phyloP scores from a whole-genome alignment of 192 early-diverging fungal species.

The Rhizophagus prolifer region DNA sequence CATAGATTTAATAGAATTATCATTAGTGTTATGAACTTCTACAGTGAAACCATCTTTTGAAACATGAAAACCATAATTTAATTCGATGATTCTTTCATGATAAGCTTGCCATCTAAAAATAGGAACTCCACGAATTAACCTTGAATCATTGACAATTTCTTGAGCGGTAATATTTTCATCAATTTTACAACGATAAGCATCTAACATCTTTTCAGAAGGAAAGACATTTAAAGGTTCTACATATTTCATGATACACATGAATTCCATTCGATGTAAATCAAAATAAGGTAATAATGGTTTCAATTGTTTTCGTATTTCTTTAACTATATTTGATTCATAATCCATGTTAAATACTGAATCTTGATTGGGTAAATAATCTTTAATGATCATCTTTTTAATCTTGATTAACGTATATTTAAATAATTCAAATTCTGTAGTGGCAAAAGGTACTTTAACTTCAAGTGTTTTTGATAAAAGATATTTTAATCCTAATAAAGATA shows the following conservation, averaged over 20 bases:
- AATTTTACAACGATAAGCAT: neutral
- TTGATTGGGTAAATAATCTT: neutral
- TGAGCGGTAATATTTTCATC: neutral
- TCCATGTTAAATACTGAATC: neutral
- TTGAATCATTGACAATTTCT: neutral
- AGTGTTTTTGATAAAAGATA: neutral
- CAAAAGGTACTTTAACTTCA: neutral
- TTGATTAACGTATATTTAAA: neutral
- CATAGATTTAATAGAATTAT: neutral
- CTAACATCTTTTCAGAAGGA: neutral
- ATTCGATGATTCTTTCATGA: neutral
- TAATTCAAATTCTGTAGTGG: neutral
- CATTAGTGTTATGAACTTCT: neutral
- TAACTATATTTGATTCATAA: too few relatives aligned
- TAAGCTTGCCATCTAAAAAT: neutral
- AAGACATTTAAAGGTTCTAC: neutral
- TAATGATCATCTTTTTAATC: neutral
- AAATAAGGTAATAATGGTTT: neutral
- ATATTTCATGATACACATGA: neutral
- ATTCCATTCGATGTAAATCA: conserved; percentile 1
- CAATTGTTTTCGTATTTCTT: too few relatives aligned
- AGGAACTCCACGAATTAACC: neutral
- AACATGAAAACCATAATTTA: neutral
- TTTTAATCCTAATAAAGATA: neutral
- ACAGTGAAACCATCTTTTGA: neutral